Conservation (phyloP, 192 early-diverging fungal genomes). For the Entomortierella parvispora region DNA sequence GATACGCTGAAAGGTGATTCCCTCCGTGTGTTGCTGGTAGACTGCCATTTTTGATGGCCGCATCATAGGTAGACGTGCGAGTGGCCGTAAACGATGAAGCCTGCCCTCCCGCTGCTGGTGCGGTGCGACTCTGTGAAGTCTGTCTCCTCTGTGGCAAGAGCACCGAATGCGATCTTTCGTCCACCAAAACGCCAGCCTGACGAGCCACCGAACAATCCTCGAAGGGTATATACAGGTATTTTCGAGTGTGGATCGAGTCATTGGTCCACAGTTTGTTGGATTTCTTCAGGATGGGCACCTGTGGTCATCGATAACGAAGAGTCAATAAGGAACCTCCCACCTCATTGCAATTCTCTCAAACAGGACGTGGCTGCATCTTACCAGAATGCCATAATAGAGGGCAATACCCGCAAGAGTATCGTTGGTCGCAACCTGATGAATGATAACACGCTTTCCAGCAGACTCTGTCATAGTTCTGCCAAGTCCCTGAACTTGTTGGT, state of each 20-base stretch:
- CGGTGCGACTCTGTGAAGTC: conserved; percentile 5
- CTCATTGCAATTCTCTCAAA: too few species aligned
- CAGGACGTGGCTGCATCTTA: conserved; percentile 11
- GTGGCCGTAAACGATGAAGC: conserved; percentile 4
- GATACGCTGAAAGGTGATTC: background rate
- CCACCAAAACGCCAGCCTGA: conserved; percentile 26
- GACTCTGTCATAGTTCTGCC: background rate
- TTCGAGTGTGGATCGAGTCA: conserved; percentile 62
- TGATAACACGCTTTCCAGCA: conserved; percentile 43
- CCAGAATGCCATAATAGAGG: conserved; percentile 62
- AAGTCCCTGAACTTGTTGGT: background rate
- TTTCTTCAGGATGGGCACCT: conserved; percentile 54
- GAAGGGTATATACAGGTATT: conserved; percentile 61
- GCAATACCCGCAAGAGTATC: conserved; percentile 62
- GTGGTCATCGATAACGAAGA: background rate
- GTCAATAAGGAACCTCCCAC: conserved; percentile 2
- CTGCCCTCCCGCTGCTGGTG: background rate
- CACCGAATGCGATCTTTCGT: conserved; percentile 28
- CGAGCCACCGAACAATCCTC: conserved; percentile 47
- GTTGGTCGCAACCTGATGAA: conserved; percentile 49
- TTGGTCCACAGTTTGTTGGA: conserved; percentile 63
- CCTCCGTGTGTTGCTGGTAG: background rate
- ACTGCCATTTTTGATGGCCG: background rate
- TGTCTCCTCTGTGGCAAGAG: conserved; percentile 29
- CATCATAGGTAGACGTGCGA: conserved; percentile 1